Conservation (phyloP, 2,329 filamentous ascomycete genomes). For the Xylaria sp. region DNA sequence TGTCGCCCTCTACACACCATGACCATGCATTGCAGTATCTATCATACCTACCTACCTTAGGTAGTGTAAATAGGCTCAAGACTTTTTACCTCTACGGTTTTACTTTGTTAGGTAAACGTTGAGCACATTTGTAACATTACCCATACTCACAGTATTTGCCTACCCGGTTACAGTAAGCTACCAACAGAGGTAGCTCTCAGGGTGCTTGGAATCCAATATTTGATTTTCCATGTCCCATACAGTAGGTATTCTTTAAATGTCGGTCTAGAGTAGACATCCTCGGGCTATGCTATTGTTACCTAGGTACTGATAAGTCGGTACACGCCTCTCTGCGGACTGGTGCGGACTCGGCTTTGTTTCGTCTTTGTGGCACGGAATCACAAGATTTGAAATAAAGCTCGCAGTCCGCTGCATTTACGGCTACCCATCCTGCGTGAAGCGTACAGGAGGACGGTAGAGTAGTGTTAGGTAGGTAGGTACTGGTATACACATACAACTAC, state of each 20-base stretch:
- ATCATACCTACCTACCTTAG: too few relatives aligned
- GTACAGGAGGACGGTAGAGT: too few relatives aligned
- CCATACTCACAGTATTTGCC: neutral
- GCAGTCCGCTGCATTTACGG: conserved; percentile 4
- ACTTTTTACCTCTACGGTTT: too few relatives aligned
- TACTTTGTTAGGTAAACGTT: neutral
- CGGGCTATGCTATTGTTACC: too few relatives aligned
- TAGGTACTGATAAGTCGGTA: too few relatives aligned
- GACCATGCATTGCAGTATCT: too few relatives aligned
- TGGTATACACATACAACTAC: neutral
- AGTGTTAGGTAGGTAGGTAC: too few relatives aligned
- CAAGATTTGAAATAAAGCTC: conserved; percentile 27
- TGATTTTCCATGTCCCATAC: neutral
- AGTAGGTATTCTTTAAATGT: neutral
- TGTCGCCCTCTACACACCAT: too few relatives aligned
- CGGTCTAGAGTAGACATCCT: neutral
- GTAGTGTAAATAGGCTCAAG: too few relatives aligned
- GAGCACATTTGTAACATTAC: too few relatives aligned
- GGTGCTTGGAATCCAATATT: neutral
- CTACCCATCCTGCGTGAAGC: too few relatives aligned
- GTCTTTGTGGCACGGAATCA: conserved; percentile 14
- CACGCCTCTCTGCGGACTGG: conserved; percentile 16
- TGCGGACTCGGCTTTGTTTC: conserved; percentile 23
- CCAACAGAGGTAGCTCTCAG: neutral
- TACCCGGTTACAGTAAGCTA: conserved; percentile 21